A percentile compares a stretch with the other conserved stretches of the same genome.
phyloP scores from a whole-genome alignment of 208 protist species.

The Naegleria gruberi region DNA sequence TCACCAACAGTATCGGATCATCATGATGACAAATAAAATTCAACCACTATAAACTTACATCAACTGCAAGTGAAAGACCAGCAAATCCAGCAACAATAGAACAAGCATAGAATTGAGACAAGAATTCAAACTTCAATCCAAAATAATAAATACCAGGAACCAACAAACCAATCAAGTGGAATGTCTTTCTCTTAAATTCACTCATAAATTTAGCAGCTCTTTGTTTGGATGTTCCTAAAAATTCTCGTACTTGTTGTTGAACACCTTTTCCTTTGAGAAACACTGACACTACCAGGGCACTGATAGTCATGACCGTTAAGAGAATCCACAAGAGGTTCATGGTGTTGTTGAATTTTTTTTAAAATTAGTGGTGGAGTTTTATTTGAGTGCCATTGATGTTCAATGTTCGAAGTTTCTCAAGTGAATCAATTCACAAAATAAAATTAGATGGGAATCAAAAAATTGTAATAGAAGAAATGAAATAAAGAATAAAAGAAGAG shows the following conservation, averaged over 20 bases:
- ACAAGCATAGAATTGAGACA: background rate
- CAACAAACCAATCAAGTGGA: background rate
- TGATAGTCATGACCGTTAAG: background rate
- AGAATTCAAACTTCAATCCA: background rate
- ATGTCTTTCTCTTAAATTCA: conserved; percentile 19
- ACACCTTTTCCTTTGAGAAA: background rate
- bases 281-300: background rate
- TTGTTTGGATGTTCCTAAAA: background rate
- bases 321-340: background rate
- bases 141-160: conserved; percentile 14
- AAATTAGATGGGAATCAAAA: too few relatives aligned
- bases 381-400: too few relatives aligned
- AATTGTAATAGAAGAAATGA: too few relatives aligned
- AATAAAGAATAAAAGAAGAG: too few relatives aligned
- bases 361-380: too few relatives aligned
- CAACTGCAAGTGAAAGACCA: background rate
- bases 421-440: too few relatives aligned
- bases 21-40: background rate
- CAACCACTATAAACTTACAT: background rate
- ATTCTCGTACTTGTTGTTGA: background rate
- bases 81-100: background rate
- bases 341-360: background rate
- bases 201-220: background rate
- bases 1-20: too few relatives aligned
- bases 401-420: too few relatives aligned